Evolutionary conservation across 2,329 filamentous ascomycete genomes (phyloP).

Genomic region (Botrytis cinerea): DNA sequence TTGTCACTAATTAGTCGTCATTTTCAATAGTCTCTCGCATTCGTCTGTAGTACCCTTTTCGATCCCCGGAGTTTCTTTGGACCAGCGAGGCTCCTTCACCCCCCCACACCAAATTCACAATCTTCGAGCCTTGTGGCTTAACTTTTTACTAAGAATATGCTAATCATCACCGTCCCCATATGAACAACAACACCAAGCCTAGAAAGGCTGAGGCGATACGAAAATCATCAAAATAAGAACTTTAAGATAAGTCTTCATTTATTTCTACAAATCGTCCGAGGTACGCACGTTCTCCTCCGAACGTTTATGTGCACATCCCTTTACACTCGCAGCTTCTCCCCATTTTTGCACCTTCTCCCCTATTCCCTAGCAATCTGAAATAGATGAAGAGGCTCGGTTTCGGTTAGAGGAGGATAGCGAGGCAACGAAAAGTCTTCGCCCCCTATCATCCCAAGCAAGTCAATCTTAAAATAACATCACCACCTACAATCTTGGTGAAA

Average conservation of each 20-base stretch:
- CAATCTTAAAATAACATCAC: slow-evolving; percentile 3
- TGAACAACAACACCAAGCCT: neutral
- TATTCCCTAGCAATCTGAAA: neutral
- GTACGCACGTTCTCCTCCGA: slow-evolving; percentile 11
- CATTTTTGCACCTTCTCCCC: neutral
- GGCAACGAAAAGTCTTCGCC: slow-evolving; percentile 1
- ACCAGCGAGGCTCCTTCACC: neutral
- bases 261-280: neutral
- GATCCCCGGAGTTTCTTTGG: neutral
- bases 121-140: slow-evolving; percentile 18
- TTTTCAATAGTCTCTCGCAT: slow-evolving; percentile 20
- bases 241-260: neutral
- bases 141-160: neutral
- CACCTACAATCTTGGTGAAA: neutral
- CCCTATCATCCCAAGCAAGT: neutral
- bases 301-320: slow-evolving; percentile 14
- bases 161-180: neutral
- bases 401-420: neutral
- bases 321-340: slow-evolving; percentile 15
- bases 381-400: neutral
- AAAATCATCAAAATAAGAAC: neutral
- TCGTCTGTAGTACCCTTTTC: neutral
- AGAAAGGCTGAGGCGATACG: neutral
- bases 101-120: neutral
- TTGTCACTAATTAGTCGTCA: slow-evolving; percentile 24